phyloP scores from a whole-genome alignment of 176 grass and related monocot species.

The Oropetium thomaeum region DNA sequence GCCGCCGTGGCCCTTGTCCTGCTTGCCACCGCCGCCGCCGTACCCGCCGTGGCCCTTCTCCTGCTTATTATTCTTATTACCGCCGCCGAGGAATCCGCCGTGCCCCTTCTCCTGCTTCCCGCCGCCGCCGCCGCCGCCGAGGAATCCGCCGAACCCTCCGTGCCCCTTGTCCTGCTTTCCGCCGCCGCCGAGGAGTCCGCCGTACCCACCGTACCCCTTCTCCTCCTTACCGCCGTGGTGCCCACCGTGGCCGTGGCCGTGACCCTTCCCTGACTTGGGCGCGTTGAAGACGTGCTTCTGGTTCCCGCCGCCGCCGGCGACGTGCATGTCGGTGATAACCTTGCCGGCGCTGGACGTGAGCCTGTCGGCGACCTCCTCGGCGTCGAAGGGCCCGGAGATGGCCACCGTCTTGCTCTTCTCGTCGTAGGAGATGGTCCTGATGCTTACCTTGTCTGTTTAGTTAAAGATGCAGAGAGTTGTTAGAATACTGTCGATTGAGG shows the following conservation, averaged over 20 bases:
- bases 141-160: background rate
- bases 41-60: background rate
- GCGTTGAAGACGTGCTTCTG: constrained; percentile 35
- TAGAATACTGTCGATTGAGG: background rate
- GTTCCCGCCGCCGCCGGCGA: constrained; percentile 35
- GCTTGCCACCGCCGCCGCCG: background rate
- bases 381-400: constrained; percentile 69
- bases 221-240: background rate
- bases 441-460: constrained; percentile 45
- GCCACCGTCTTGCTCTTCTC: constrained; percentile 65
- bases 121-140: background rate
- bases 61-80: background rate
- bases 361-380: constrained; percentile 49
- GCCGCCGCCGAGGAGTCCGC: background rate
- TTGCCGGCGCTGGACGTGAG: constrained; percentile 56
- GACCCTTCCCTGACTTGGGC: constrained; percentile 28
- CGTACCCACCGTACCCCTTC: background rate
- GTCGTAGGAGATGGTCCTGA: constrained; percentile 62
- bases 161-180: background rate
- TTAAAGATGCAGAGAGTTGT: no score
- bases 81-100: background rate
- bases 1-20: background rate
- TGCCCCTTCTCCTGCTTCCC: background rate
- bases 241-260: background rate
- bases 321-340: constrained; percentile 71